A percentile compares a stretch with the other conserved stretches of the same genome.
These are phyloP conservation scores for Aciculosporium take DNA, from an alignment of 2,329 filamentous ascomycete species.

Conservation along the genomic window DNA sequence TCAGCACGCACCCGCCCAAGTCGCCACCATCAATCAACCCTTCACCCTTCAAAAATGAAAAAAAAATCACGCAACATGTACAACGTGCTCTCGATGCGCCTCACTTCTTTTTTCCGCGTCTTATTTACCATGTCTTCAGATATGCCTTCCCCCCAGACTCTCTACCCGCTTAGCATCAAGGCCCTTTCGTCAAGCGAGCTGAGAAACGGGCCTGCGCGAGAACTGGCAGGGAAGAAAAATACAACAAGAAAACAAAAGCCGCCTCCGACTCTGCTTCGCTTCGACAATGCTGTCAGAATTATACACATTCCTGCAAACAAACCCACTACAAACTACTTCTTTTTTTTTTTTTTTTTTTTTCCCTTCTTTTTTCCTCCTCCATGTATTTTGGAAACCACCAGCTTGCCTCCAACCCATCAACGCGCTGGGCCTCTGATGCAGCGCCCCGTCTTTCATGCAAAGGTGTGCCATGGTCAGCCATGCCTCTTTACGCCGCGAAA, in stretches of 20 bases:
- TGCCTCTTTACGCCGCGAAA: background rate
- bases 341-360: too few relatives aligned
- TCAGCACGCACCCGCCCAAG: too few relatives aligned
- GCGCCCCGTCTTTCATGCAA: background rate
- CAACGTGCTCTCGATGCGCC: too few relatives aligned
- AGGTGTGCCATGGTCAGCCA: background rate
- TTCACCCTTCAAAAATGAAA: too few relatives aligned
- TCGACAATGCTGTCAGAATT: conserved; percentile 1
- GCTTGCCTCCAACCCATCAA: too few relatives aligned
- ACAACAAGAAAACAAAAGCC: background rate
- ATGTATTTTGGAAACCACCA: too few relatives aligned
- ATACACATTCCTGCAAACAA: conserved; percentile 3
- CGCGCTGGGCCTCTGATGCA: background rate
- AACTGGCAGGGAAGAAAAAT: background rate
- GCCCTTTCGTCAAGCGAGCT: background rate
- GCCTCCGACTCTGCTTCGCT: conserved; percentile 1
- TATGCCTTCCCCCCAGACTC: background rate
- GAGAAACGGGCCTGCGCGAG: background rate
- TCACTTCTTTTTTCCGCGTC: background rate
- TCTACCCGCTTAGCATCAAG: background rate
- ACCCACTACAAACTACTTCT: background rate
- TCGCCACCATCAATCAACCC: too few relatives aligned
- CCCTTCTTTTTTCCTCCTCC: too few relatives aligned
- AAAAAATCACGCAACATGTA: too few relatives aligned
- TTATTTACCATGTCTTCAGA: background rate